phyloP scores from a whole-genome alignment of 208 protist genomes.

The Herpetomonas tarakana region DNA sequence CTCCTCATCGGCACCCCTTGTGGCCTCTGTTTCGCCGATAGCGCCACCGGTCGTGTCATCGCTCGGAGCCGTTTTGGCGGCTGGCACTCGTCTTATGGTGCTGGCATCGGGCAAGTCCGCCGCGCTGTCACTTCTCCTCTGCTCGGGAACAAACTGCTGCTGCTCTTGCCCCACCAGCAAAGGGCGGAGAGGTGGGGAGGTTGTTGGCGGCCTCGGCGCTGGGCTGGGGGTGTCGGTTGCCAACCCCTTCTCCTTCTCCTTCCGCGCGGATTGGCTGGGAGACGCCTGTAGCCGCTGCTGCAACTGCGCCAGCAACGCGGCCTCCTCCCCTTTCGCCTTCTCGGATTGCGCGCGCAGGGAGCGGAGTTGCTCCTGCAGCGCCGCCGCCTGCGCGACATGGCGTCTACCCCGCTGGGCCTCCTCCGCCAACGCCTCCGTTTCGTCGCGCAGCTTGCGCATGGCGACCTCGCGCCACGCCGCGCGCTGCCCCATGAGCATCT shows the following conservation, averaged over 20 bases:
- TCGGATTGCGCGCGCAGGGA: constrained; percentile 1
- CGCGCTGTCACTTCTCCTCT: no score
- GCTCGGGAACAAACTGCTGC: no score
- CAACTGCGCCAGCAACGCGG: neutral
- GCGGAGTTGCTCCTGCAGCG: constrained; percentile 1
- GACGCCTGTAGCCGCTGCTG: neutral
- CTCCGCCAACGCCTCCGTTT: neutral
- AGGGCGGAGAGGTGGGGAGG: no score
- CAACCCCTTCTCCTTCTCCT: neutral
- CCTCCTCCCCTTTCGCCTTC: neutral
- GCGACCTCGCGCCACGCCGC: neutral
- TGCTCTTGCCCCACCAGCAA: no score
- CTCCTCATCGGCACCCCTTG: no score
- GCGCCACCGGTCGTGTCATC: no score
- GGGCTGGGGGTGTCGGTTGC: neutral
- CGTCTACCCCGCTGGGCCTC: neutral
- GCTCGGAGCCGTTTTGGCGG: no score
- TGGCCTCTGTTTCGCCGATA: no score
- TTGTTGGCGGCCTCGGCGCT: neutral
- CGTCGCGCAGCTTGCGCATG: neutral
- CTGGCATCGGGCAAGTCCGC: neutral
- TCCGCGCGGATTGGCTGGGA: neutral
- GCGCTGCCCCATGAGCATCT: neutral
- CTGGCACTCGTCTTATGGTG: no score
- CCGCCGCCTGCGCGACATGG: neutral